A percentile compares a stretch with the other conserved stretches of the same genome.
Evolutionary conservation across 192 early-diverging fungal species (phyloP).

Genomic region (Phycomyces blakesleeanus): DNA sequence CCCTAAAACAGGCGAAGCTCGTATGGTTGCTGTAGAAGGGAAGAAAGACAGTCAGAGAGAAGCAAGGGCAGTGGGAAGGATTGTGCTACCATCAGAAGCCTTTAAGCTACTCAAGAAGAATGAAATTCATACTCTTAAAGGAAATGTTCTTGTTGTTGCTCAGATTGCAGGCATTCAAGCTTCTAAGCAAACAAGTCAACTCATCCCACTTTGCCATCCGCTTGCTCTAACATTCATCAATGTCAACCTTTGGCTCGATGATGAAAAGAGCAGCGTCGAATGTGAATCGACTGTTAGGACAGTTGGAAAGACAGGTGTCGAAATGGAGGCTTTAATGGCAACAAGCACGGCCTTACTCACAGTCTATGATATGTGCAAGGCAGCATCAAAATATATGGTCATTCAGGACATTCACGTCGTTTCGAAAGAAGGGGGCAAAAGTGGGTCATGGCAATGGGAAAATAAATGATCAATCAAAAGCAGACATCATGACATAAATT

Average conservation of each 20-base stretch:
- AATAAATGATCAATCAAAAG: not conserved
- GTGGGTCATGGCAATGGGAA: conserved; percentile 50
- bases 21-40: conserved; percentile 84
- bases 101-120: conserved; percentile 63
- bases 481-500: not conserved
- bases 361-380: conserved; percentile 97
- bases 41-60: conserved; percentile 68
- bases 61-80: conserved; percentile 69
- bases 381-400: conserved; percentile 76
- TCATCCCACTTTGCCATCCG: conserved; percentile 91
- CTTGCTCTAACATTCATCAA: conserved; percentile 65
- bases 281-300: conserved; percentile 69
- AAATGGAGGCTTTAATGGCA: conserved; percentile 83
- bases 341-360: conserved; percentile 79
- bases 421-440: conserved; percentile 83
- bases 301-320: conserved; percentile 83
- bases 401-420: conserved; percentile 73
- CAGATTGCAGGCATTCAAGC: conserved; percentile 89
- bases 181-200: conserved; percentile 76
- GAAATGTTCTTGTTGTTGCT: conserved; percentile 85
- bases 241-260: conserved; percentile 58
- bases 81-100: conserved; percentile 64
- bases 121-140: conserved; percentile 53
- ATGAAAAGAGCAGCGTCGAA: conserved; percentile 46
- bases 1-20: conserved; percentile 61